Percentiles rank a stretch among this genome's conserved stretches.
Conservation (phyloP, 1,284 basidiomycete species). For the Coniophora puteana region DNA sequence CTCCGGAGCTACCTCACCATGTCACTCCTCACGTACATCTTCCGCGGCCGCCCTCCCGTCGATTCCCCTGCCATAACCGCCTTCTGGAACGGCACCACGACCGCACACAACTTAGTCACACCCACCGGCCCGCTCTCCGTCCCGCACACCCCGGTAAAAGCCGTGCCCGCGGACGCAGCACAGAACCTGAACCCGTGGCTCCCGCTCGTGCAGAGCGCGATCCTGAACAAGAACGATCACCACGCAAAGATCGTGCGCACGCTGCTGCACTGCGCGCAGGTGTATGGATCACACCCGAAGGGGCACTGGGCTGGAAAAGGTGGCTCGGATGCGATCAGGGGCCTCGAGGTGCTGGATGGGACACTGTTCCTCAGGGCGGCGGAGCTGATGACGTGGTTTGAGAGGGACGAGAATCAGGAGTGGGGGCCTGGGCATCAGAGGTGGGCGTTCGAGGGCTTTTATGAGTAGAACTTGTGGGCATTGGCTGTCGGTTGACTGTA, state of each 20-base stretch:
- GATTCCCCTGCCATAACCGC: no score
- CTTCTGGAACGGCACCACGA: no score
- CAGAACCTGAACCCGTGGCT: constrained; percentile 27
- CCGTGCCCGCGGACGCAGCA: no score
- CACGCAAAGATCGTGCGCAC: constrained; percentile 28
- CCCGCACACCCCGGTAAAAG: no score
- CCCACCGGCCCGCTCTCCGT: constrained; percentile 8
- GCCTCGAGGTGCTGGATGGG: constrained; percentile 28
- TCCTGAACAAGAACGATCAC: constrained; percentile 30
- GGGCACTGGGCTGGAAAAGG: constrained; percentile 26
- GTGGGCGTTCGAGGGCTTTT: constrained; percentile 17
- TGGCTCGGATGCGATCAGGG: constrained; percentile 40
- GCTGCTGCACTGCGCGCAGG: constrained; percentile 24
- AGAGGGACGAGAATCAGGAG: constrained; percentile 27
- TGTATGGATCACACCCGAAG: constrained; percentile 24
- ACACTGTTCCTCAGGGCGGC: constrained; percentile 28
- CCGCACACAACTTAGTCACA: constrained; percentile 32
- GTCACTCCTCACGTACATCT: constrained; percentile 37
- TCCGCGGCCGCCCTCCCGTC: constrained; percentile 37
- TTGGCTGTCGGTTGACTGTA: no score
- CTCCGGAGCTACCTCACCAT: constrained; percentile 40
- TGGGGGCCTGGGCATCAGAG: no score
- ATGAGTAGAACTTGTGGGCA: not conserved
- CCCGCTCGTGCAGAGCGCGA: constrained; percentile 27
- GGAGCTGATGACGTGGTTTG: constrained; percentile 26